A percentile compares a stretch with the other conserved stretches of the same genome.
Conservation (phyloP, 2,329 filamentous ascomycete species). For the Aaosphaeria arxii region DNA sequence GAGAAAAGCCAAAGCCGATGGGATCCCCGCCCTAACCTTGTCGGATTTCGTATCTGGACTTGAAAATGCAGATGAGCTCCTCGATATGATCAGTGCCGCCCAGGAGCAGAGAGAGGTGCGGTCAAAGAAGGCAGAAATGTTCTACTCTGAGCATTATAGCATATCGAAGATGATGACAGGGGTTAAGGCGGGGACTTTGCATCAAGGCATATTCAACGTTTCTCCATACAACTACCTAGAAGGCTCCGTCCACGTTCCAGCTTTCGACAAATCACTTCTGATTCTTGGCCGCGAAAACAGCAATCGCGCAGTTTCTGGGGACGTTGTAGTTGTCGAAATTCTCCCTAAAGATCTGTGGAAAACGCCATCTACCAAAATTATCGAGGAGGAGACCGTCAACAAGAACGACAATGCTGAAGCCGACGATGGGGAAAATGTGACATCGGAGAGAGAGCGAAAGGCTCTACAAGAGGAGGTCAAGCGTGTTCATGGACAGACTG, state of each 20-base stretch:
- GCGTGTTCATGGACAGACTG: constrained; percentile 72
- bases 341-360: constrained; percentile 97
- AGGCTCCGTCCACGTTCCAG: constrained; percentile 82
- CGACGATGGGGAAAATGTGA: constrained; percentile 68
- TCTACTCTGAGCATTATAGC: constrained; percentile 88
- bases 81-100: constrained; percentile 89
- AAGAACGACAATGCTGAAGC: constrained; percentile 91
- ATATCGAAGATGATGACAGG: constrained; percentile 94
- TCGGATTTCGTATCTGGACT: constrained; percentile 78
- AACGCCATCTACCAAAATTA: constrained; percentile 87
- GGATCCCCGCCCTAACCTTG: constrained; percentile 64
- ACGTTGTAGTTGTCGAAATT: constrained; percentile 89
- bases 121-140: constrained; percentile 64
- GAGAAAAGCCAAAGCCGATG: constrained; percentile 73
- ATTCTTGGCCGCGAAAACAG: constrained; percentile 93
- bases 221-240: constrained; percentile 98
- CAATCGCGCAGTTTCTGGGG: constrained; percentile 88
- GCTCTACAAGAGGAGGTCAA: constrained; percentile 90
- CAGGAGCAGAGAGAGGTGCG: constrained; percentile 65
- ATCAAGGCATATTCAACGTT: constrained; percentile 94
- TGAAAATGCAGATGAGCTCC: constrained; percentile 76
- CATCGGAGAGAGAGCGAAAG: constrained; percentile 82
- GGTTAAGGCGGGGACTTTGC: constrained; percentile 80
- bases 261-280: constrained; percentile 85
- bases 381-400: constrained; percentile 89